These are phyloP conservation scores for Ceratocystiopsis brevicomis DNA, from an alignment of 2,329 filamentous ascomycete genomes.

Conservation along the genomic window DNA sequence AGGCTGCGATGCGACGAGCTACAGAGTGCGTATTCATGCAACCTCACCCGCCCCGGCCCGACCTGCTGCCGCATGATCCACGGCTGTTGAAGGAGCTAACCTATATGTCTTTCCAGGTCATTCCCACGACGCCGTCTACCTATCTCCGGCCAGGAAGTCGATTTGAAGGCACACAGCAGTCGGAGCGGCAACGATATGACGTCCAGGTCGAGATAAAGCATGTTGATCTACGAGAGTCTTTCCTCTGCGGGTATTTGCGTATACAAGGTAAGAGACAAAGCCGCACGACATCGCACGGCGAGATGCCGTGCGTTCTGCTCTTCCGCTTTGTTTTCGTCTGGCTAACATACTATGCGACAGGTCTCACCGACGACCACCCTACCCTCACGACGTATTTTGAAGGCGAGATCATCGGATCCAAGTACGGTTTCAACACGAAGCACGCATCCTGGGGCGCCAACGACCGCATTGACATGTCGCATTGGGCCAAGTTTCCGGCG, in stretches of 20 bases:
- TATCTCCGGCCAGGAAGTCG: constrained; percentile 73
- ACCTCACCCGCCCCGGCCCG: too few relatives aligned
- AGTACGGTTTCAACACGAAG: constrained; percentile 83
- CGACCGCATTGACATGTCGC: constrained; percentile 76
- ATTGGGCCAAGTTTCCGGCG: constrained; percentile 80
- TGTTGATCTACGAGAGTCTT: constrained; percentile 85
- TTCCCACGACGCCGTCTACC: constrained; percentile 66
- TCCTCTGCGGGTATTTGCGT: constrained; percentile 81
- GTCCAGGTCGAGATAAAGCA: constrained; percentile 96
- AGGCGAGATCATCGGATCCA: constrained; percentile 89
- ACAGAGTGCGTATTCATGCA: constrained; percentile 25
- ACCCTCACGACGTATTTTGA: constrained; percentile 98
- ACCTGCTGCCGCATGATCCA: too few relatives aligned
- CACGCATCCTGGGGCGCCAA: constrained; percentile 83
- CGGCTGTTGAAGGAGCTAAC: background rate
- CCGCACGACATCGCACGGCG: too few relatives aligned
- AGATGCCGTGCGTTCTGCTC: constrained; percentile 19
- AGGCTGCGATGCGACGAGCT: constrained; percentile 34
- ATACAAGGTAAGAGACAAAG: constrained; percentile 49
- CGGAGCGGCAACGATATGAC: constrained; percentile 80
- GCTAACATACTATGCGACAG: constrained; percentile 24
- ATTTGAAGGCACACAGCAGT: constrained; percentile 82
- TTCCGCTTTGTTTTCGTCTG: background rate
- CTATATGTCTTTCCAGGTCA: constrained; percentile 30
- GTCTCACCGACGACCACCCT: constrained; percentile 84